Evolutionary conservation across 495 filamentous ascomycete species (phyloP), one percentile per base, ranked within the genome.

Genomic region (Annulohypoxylon moriforme): DNA sequence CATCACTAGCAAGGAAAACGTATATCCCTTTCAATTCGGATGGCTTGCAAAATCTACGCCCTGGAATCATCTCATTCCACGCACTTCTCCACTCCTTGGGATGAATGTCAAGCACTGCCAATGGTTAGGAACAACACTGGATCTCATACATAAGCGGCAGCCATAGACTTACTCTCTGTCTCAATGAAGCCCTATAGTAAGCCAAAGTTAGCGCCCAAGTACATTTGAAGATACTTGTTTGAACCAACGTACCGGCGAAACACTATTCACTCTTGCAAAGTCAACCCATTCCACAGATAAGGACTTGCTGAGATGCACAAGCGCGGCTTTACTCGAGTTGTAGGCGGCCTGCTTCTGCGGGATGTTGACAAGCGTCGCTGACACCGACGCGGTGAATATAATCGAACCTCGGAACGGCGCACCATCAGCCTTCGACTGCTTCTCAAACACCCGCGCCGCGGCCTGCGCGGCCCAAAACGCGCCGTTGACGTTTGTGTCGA

Each of bases 381-480:
- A 88, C 83, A 91, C 90, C 27, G 88, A 90, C 4, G 84, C 85
- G 49, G 88, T 85, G 69, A 88, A 85, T 66, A 90, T 81, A 16
- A 76, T 71, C 3, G 74, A 74, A 75, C 92, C 91, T 2, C 91
- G 90, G 74, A 81, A 90, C 42, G 90, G 78, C 52, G 89, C 87
- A 1, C 74, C 60, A 18, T 53, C 74, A 5, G 60, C 64, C 64
- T 71, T 66, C 13, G 65, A 38, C 64, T 76, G 90, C 62, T 83
- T 85, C 72, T 92, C 86, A 86, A 94, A 93, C 69, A 91, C 88
- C 72, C 89, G 87, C 27, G 91, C 91, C 13, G 87, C 89, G 22
- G 89, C 89, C 72, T 90, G 88, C 1, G 90, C 85, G 1, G 89
- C 88, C 83, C 92, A 87, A 74, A 92, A 92, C 13, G 90, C 89